A percentile compares a stretch with the other conserved stretches of the same genome.
These are phyloP conservation scores for Pseudogymnoascus sp. DNA, from an alignment of 2,329 filamentous ascomycete species.

Conservation along the genomic window DNA sequence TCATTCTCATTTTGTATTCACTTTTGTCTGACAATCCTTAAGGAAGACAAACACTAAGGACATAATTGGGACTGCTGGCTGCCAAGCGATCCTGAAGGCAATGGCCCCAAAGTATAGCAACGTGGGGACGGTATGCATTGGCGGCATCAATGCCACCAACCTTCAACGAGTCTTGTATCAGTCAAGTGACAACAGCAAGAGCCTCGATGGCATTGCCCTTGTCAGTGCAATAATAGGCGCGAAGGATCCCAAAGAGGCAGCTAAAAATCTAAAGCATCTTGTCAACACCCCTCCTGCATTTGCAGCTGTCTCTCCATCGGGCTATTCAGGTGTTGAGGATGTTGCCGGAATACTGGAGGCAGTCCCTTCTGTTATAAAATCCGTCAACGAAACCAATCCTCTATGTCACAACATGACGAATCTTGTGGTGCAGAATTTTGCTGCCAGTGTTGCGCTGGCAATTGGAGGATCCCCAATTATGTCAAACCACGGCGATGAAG, in stretches of 20 bases:
- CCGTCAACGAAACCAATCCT: constrained; percentile 53
- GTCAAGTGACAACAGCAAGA: constrained; percentile 44
- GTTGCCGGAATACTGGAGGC: constrained; percentile 19
- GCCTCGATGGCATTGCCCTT: constrained; percentile 73
- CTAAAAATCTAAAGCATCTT: constrained; percentile 48
- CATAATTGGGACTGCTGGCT: constrained; percentile 66
- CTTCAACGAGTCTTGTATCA: constrained; percentile 66
- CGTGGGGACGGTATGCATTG: constrained; percentile 71
- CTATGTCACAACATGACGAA: constrained; percentile 98
- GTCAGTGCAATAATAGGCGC: constrained; percentile 83
- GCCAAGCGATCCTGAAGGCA: constrained; percentile 54
- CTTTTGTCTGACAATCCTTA: constrained; percentile 11
- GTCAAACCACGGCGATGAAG: constrained; percentile 80
- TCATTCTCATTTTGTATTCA: constrained; percentile 23
- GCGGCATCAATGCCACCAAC: constrained; percentile 74
- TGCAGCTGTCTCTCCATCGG: constrained; percentile 13
- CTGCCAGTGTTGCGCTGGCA: constrained; percentile 79
- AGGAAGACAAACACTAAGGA: constrained; percentile 82
- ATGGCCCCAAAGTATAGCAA: constrained; percentile 35
- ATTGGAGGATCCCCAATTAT: constrained; percentile 89
- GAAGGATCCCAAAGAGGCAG: constrained; percentile 53
- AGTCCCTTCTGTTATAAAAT: constrained; percentile 40
- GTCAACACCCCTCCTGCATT: constrained; percentile 33
- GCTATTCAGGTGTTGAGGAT: constrained; percentile 16
- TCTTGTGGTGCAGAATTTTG: constrained; percentile 88